Percentiles rank a stretch among this genome's conserved stretches.
Conservation (phyloP, 768 basidiomycete genomes). For the Hydnum rufescens region DNA sequence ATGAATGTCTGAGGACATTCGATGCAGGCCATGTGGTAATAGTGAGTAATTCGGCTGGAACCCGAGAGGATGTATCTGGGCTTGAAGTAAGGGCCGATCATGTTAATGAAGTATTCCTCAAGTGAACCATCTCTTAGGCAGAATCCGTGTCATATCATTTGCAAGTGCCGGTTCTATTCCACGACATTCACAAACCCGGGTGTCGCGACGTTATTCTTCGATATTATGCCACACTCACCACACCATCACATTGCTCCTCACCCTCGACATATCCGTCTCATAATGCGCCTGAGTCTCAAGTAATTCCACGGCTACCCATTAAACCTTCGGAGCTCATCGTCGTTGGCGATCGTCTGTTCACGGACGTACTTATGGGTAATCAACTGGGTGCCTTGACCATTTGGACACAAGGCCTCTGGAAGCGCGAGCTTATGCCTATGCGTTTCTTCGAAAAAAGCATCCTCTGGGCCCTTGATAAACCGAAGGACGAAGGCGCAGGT, state of each 20-base stretch:
- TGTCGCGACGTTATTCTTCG: slow-evolving; percentile 50
- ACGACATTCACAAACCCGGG: slow-evolving; percentile 58
- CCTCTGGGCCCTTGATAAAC: neutral
- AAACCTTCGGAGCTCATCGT: slow-evolving; percentile 36
- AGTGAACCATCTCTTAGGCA: slow-evolving; percentile 29
- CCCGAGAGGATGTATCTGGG: slow-evolving; percentile 42
- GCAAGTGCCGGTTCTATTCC: slow-evolving; percentile 63
- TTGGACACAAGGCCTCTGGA: slow-evolving; percentile 14
- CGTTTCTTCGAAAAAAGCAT: slow-evolving; percentile 7
- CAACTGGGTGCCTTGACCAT: slow-evolving; percentile 28
- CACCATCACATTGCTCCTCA: neutral
- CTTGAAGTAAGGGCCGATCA: slow-evolving; percentile 37
- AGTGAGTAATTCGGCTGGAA: slow-evolving; percentile 89
- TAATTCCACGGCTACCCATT: slow-evolving; percentile 13
- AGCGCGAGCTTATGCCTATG: slow-evolving; percentile 11
- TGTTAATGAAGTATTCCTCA: neutral
- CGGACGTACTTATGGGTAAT: slow-evolving; percentile 74
- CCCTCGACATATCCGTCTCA: neutral
- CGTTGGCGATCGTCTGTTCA: slow-evolving; percentile 84
- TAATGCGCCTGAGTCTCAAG: neutral
- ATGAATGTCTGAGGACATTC: slow-evolving; percentile 47
- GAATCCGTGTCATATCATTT: slow-evolving; percentile 69
- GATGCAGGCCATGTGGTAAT: slow-evolving; percentile 65
- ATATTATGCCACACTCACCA: slow-evolving; percentile 22
- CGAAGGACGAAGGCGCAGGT: neutral